Base-by-base conservation (phyloP, 192 early-diverging fungal genomes). In the Chytriomyces sp. region DNA sequence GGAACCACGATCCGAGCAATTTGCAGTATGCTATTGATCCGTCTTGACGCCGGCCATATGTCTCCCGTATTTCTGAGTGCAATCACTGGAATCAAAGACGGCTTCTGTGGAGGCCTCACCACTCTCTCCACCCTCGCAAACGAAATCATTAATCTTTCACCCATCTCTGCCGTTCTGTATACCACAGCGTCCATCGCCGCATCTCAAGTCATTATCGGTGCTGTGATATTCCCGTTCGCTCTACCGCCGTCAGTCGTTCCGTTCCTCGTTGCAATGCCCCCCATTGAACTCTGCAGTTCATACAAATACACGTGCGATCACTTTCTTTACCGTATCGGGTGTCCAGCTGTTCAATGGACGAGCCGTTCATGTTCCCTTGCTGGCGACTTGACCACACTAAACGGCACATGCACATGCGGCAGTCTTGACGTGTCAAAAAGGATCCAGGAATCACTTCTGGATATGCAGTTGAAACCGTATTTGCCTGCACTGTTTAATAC, bases 91-190 rank as follows among this genome's bases (percentile, higher is more conserved):
- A 26, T 64, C 18, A 64, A 64, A 64, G 53, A 57, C 20, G 53
- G 53, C 0, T 57, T 57, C 20, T 57, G 53, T 57, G 53, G 53
- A n/a, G 73, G 62, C 8, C 48, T 75, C 7, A 66, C 73, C 43
- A 75, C 73, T 2, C 63, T 75, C 46, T 75, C 73, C 2, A 75
- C 73, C 9, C 35, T 75, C 20, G 73, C 73, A 43, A 75, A 65
- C n/a, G 73, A 75, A 57, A 57, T 57, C 16, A 57, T 57, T 1
- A 57, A 57, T 57, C 26, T 64, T 16, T 6, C 63, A 13, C 63
- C 35, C 11, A 13, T 64, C 18, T 28, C 20, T 16, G 11, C 24
- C 24, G 63, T 64, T 23, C 13, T 64, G 20, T 64, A 64, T 26
- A 43, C 26, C 16, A 16, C 24, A 13, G 63, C 26, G 26, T 64